Base-by-base conservation (phyloP, 2,329 filamentous ascomycete species). In the Penicillium sp. region DNA sequence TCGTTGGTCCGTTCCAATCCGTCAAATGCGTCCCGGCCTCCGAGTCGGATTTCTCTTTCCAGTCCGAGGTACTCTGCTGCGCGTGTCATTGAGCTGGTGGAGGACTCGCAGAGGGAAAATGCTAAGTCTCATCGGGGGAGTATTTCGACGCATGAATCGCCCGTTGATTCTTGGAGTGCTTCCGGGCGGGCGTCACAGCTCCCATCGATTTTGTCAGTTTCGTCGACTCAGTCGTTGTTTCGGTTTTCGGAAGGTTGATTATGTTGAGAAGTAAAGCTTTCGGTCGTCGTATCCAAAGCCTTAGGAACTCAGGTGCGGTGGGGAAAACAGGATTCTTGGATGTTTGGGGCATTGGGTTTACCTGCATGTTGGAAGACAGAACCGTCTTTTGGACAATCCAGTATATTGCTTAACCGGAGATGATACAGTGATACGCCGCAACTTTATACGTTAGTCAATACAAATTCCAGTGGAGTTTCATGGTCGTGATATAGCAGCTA, bases 21-120 rank as follows among this genome's bases (percentile, higher is more conserved):
- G 2, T 60, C 58, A 1, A 53, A 53, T 49, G 22, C 26, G 8
- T 60, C 56, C 14, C 43, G 43, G 26, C 35, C 41, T 29, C 55
- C 61, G 0, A 59, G 54, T 45, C 58, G 41, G 4, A 26, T 33
- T 7, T 55, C 60, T 1, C 23, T 42, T 11, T 11, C 18, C 22
- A 49, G 27, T 43, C 15, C 35, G 6, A 33, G 49, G 11, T 47
- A 44, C 14, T 51, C 49, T 27, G 22, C 20, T 3, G 53, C 23
- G 14, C 35, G 12, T 22, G 47, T 7, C 40, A 33, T 49, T 44
- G 37, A 23, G 23, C 26, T 11, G 41, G 20, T 18, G 15, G 27
- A 20, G 20, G n/a, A 11, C 14, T 23, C 20, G 8, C 18, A 14
- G 18, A 25, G 40, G 27, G 26, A 2, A 22, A 18, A 48, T 22